Evolutionary conservation across 2,329 filamentous ascomycete genomes (phyloP).

Genomic region (Diaporthe destruens): DNA sequence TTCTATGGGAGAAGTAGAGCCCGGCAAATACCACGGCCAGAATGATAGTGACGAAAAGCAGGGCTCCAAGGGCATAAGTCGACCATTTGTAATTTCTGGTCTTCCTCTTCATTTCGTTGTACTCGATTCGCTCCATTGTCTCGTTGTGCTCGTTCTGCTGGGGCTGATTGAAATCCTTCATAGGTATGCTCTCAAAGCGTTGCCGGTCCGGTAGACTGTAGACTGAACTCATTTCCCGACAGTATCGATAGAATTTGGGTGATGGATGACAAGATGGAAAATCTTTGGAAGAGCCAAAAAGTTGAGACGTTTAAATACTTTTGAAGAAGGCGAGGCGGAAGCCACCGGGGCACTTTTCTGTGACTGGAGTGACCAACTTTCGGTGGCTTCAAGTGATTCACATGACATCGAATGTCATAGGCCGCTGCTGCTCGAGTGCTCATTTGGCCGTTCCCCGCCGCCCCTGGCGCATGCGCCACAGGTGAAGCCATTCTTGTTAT

Average conservation of each 20-base stretch:
- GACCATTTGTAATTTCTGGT: neutral
- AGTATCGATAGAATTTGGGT: neutral
- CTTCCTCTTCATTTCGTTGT: slow-evolving; percentile 10
- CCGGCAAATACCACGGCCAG: neutral
- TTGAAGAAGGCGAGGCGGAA: neutral
- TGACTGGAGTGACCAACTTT: neutral
- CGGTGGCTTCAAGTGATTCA: neutral
- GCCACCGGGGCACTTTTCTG: neutral
- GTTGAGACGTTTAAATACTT: neutral
- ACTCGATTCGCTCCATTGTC: neutral
- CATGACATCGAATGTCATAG: neutral
- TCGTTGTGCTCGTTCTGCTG: neutral
- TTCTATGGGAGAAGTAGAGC: neutral
- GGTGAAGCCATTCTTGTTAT: neutral
- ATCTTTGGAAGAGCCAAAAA: neutral
- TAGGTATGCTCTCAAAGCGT: neutral
- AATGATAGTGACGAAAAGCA: neutral
- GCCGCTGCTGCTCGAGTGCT: too few relatives aligned
- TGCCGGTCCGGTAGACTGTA: neutral
- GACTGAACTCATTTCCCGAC: neutral
- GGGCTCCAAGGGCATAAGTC: neutral
- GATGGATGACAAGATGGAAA: neutral
- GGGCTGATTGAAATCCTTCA: slow-evolving; percentile 1
- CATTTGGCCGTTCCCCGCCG: neutral
- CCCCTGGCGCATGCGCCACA: neutral